Base-by-base conservation (phyloP, 805 yeast genomes). In the Saccharomycopsis lassenensis region DNA sequence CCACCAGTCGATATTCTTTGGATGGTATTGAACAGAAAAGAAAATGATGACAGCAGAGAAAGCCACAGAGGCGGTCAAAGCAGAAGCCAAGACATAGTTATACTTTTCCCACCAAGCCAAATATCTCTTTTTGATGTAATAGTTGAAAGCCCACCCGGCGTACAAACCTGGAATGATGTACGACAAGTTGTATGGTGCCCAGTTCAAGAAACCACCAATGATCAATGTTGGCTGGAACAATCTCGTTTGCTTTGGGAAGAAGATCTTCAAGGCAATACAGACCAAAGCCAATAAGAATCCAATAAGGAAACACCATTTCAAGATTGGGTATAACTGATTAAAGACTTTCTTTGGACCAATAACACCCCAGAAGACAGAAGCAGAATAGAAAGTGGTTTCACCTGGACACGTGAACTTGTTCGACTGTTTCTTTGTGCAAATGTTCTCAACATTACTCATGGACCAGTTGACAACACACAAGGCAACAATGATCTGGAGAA, bases 251-350 rank as follows among this genome's bases (percentile, higher is more conserved):
- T 41, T 52, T 29, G 48, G 48, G 23, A 48, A 50, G 31, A 25
- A 50, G n/a, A 36, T 41, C 41, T 52, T 57, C 44, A 56, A 28
- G 3, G 43, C 44, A 29, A 57, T 54, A 41, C 57, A 55, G 7
- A 48, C 59, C 5, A 55, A 7, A 5, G 56, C 58, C 4, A 53
- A 29, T 45, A 66, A 44, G 39, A 52, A 52, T 5, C 85, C 84
- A 37, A 73, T 58, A 21, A 77, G 57, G 62, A 77, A 77, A 43
- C 80, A 71, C 69, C 74, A 77, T 51, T 71, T 69, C 40, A 77
- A 57, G 10, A 67, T 57, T 1, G 84, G 83, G 49, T 77, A 77
- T 14, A 76, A 50, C 0, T 71, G 69, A 35, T 66, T 61, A 52
- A 73, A 73, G 12, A 71, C 71, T 46, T 68, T 67, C 33, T 65